These are phyloP conservation scores for Chaetomium olivaceum DNA, from an alignment of 2,329 filamentous ascomycete genomes.

Conservation along the genomic window DNA sequence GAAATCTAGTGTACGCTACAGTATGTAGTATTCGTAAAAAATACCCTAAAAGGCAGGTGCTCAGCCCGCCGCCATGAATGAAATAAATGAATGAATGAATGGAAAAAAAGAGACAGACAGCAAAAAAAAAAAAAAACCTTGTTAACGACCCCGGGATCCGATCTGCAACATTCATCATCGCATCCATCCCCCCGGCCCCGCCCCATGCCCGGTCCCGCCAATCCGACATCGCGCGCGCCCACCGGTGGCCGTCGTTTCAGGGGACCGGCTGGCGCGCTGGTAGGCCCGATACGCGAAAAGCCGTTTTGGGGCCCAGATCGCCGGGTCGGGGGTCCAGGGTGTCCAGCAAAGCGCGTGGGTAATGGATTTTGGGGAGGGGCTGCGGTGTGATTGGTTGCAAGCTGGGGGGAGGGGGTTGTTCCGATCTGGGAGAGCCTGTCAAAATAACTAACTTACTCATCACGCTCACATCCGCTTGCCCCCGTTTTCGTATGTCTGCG, in stretches of 20 bases:
- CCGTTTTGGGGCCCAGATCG: conserved; percentile 21
- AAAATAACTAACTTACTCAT: too few species aligned
- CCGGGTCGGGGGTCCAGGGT: neutral
- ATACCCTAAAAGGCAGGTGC: neutral
- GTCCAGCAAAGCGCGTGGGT: neutral
- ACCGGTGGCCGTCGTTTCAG: neutral
- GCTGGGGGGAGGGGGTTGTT: neutral
- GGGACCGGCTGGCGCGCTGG: conserved; percentile 4
- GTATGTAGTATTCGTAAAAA: neutral
- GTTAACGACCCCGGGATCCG: neutral
- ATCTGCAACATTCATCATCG: neutral
- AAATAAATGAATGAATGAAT: too few species aligned
- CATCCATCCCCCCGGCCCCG: neutral
- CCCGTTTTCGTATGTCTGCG: neutral
- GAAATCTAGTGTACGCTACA: too few species aligned
- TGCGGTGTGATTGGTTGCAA: neutral
- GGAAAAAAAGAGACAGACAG: too few species aligned
- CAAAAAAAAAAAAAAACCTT: neutral
- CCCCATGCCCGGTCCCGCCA: neutral
- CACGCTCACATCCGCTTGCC: too few species aligned
- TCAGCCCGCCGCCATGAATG: too few species aligned
- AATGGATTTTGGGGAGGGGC: too few species aligned
- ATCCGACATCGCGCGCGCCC: neutral
- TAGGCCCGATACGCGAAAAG: conserved; percentile 22
- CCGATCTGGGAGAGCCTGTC: neutral